Conservation (phyloP, 768 basidiomycete species). For the Royoungia palumana region DNA sequence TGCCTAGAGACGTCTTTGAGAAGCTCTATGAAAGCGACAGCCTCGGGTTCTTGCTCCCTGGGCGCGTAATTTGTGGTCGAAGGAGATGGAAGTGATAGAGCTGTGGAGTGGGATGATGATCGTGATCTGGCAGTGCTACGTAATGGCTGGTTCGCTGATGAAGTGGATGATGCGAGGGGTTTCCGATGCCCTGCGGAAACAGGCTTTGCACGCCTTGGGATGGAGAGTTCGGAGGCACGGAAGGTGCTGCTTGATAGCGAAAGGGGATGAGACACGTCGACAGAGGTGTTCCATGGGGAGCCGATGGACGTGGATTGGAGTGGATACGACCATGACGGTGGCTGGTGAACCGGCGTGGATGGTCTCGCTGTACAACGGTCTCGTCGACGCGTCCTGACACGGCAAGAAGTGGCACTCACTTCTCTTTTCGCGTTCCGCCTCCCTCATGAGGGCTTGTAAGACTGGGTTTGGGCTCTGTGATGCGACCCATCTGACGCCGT, state of each 20-base stretch:
- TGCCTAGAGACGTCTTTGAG: constrained; percentile 21
- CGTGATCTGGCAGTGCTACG: constrained; percentile 11
- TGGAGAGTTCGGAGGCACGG: constrained; percentile 4
- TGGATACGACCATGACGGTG: constrained; percentile 16
- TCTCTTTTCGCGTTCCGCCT: constrained; percentile 25
- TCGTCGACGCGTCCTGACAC: neutral
- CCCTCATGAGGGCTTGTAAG: constrained; percentile 22
- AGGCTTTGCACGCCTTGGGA: constrained; percentile 7
- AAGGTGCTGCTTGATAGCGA: neutral
- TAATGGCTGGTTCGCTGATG: constrained; percentile 12
- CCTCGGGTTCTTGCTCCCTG: constrained; percentile 22
- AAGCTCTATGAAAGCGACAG: constrained; percentile 21
- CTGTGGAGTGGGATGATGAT: constrained; percentile 18
- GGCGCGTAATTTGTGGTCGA: constrained; percentile 2
- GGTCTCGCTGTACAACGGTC: constrained; percentile 14
- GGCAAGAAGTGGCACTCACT: constrained; percentile 13
- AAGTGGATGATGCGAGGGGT: constrained; percentile 21
- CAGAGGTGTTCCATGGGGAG: constrained; percentile 6
- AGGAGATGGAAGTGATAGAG: neutral
- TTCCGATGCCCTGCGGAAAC: constrained; percentile 8
- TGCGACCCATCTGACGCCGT: constrained; percentile 24
- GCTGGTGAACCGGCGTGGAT: constrained; percentile 8
- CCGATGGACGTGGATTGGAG: too few species aligned
- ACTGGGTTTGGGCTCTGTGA: constrained; percentile 25
- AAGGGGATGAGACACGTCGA: constrained; percentile 3